Base-by-base conservation (phyloP, 495 filamentous ascomycete genomes). In the Aspergillus carlsbadensis region DNA sequence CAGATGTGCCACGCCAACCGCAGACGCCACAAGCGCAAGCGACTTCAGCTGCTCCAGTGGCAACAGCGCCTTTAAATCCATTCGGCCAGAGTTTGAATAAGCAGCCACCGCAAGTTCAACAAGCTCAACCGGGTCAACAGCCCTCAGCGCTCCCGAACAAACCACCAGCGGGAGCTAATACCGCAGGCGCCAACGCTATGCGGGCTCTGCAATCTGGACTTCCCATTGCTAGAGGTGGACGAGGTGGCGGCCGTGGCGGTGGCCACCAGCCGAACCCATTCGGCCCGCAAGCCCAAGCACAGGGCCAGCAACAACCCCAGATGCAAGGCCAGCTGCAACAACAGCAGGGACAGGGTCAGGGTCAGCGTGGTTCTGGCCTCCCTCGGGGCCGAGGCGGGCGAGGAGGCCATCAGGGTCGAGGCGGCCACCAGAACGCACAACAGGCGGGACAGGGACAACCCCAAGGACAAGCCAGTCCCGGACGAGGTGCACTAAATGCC, bases 171-270 rank as follows among this genome's bases (percentile, higher is more conserved):
- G 77, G 71, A 0, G 64, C 72, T 20, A 70, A 63, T 5, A 75
- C 71, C 0, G 65, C 72, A 18, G 69, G 63, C 5, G 63, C 70
- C 13, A 72, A 69, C 17, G 65, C 72, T 47, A 54, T 79, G 24
- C 64, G 69, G 51, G 69, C 70, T 13, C 61, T 80, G 5, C 77
- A 81, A 49, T 81, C 77, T 22, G 77, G 73, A 2, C 74, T 85
- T 39, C 81, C 81, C 33, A 60, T 78, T 53, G 78, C 78, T 35
- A 56, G 75, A 58, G 72, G 70, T 26, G 69, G 69, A 4, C 62
- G 70, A 42, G 64, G 67, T 35, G 63, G 68, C 20, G 56, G 65
- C 34, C 48, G 68, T 46, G 67, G 76, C 43, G 65, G 70, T 40
- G 54, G 58, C 63, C 58, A 61, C 52, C 62, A 65, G 47, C 70